phyloP scores from a whole-genome alignment of 1,284 basidiomycete species.

The Puccinia horiana region DNA sequence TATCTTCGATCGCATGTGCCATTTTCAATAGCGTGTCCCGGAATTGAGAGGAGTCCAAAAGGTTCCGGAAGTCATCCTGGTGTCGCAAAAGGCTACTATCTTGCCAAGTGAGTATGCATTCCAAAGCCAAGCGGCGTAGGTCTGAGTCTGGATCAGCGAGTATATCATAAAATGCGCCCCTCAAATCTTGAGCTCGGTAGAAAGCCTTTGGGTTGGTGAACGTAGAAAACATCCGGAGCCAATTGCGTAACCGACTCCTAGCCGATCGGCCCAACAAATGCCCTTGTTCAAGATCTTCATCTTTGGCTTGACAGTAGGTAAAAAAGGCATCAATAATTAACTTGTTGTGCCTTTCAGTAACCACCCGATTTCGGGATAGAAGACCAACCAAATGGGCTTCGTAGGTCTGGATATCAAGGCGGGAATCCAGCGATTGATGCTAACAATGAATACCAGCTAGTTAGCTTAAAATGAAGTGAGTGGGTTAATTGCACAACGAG shows the following conservation, averaged over 20 bases:
- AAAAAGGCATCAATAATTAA: constrained; percentile 78
- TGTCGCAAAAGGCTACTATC: constrained; percentile 69
- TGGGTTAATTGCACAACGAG: constrained; percentile 31
- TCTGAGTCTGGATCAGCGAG: constrained; percentile 81
- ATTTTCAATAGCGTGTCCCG: constrained; percentile 80
- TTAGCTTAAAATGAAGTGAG: not conserved
- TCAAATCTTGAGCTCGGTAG: constrained; percentile 70
- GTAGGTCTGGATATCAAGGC: constrained; percentile 74
- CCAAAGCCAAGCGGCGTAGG: constrained; percentile 75
- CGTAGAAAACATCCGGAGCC: constrained; percentile 83
- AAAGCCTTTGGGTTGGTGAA: constrained; percentile 88
- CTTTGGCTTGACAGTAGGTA: constrained; percentile 59
- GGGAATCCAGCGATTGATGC: constrained; percentile 67
- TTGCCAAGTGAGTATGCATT: constrained; percentile 83
- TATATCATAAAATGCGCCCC: constrained; percentile 70
- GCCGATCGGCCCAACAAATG: constrained; percentile 59
- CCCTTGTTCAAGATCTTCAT: constrained; percentile 60
- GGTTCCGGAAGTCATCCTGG: constrained; percentile 68
- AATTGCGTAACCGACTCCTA: constrained; percentile 68
- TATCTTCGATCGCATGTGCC: constrained; percentile 64
- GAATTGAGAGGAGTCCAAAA: constrained; percentile 85
- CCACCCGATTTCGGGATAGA: constrained; percentile 67
- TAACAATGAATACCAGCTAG: constrained; percentile 55
- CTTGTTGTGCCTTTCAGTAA: constrained; percentile 82
- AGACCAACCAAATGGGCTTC: constrained; percentile 75